Evolutionary conservation across 768 basidiomycete species (phyloP), one percentile per base, ranked within the genome.

Genomic region (Kwoniella sp.): DNA sequence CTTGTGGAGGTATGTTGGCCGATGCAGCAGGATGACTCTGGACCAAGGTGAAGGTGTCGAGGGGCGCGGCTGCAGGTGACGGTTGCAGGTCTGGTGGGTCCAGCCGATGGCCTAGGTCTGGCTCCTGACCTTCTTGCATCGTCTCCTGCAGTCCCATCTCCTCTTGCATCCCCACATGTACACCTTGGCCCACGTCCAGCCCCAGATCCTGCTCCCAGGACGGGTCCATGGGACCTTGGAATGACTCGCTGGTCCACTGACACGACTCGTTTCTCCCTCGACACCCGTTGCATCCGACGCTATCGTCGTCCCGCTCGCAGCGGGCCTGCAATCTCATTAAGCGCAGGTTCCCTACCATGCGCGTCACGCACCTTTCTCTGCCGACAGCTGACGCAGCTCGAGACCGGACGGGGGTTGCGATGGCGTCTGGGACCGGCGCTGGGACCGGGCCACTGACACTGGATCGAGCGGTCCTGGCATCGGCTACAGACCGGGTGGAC

Each of bases 351-450:
- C 11, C 12, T 25, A n/a, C 34, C n/a, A 48, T n/a, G 28, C 12
- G 15, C 6, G 27, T 7, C 12, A 29, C 42, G 20, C 22, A 52
- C 50, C 32, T 40, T 44, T 23, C 43, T 31, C 20, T 36, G 33
- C n/a, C 50, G 42, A 45, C 50, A 52, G 9, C 19, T 22, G 20
- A 44, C 42, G 43, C 50, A 52, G 17, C 42, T 45, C 9, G 17
- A 25, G 14, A 23, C 8, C 17, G 33, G 7, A 8, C 50, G 41
- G 8, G 50, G 50, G 27, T 52, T 52, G 15, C 42, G 26, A 36
- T 52, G 50, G 32, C 25, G 38, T 31, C 36, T 34, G 22, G 31
- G 28, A 26, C 6, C 22, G 6, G 14, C 19, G 9, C 12, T 19
- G 8, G 12, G 22, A 17, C 15, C 23, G 3, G 31, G 41, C 42